phyloP scores from a whole-genome alignment of 108 stramenopile species.

The Parietichytrium sp. region DNA sequence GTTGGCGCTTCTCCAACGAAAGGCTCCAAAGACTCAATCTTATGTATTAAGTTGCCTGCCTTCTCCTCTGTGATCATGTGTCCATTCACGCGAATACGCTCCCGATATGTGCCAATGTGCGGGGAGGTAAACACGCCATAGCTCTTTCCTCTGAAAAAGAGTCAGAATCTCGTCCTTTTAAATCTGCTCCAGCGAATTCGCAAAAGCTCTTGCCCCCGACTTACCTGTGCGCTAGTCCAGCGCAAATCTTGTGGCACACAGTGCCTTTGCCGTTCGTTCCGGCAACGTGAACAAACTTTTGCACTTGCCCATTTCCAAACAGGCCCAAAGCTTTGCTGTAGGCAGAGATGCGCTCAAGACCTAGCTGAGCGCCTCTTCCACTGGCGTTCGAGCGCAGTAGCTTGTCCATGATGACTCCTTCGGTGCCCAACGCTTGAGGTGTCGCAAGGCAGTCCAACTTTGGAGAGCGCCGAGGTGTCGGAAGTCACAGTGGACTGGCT shows the following conservation, averaged over 20 bases:
- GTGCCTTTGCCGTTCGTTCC: constrained; percentile 94
- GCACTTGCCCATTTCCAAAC: background rate
- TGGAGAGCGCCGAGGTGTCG: no score
- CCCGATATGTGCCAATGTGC: constrained; percentile 89
- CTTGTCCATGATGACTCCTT: background rate
- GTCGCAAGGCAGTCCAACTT: no score
- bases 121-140: constrained; percentile 93
- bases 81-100: constrained; percentile 89
- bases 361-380: constrained; percentile 27
- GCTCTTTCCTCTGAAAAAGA: no score
- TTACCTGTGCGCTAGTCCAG: constrained; percentile 55
- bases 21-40: constrained; percentile 75
- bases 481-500: no score
- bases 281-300: constrained; percentile 74
- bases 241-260: constrained; percentile 71
- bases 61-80: constrained; percentile 73
- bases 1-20: constrained; percentile 80
- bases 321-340: background rate
- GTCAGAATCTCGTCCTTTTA: no score
- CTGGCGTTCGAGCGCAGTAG: constrained; percentile 33
- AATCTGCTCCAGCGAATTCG: no score
- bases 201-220: constrained; percentile 66
- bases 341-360: constrained; percentile 1
- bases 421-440: no score
- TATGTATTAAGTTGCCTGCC: constrained; percentile 71